phyloP scores from a whole-genome alignment of 192 early-diverging fungal genomes.

The Backusella australiensis region DNA sequence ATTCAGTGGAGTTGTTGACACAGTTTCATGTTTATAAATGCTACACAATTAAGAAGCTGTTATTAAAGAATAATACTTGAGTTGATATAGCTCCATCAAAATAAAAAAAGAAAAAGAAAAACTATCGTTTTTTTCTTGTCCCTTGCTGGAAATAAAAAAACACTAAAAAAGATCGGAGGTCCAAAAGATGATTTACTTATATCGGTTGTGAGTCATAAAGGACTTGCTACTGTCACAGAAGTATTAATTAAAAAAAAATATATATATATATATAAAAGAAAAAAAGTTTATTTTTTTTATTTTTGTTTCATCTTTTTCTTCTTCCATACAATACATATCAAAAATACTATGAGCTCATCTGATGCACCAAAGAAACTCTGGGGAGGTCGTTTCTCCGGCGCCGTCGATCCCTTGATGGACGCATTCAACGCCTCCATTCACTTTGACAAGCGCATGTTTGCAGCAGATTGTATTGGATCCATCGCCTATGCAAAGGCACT shows the following conservation, averaged over 20 bases:
- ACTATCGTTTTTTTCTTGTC: neutral
- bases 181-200: neutral
- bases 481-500: constrained; percentile 89
- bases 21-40: constrained; percentile 33
- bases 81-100: neutral
- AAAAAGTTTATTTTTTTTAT: neutral
- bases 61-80: neutral
- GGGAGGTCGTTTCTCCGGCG: constrained; percentile 89
- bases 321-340: neutral
- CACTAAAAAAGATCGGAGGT: neutral
- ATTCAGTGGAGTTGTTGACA: constrained; percentile 38
- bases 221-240: neutral
- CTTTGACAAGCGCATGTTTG: constrained; percentile 92
- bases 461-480: constrained; percentile 86
- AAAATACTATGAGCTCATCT: neutral
- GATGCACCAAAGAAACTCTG: constrained; percentile 54
- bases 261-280: neutral
- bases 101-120: neutral
- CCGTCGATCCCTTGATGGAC: constrained; percentile 95
- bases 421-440: constrained; percentile 93
- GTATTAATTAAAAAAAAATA: neutral
- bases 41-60: constrained; percentile 28
- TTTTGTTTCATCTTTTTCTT: neutral
- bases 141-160: neutral
- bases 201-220: constrained; percentile 16